phyloP scores from a whole-genome alignment of 108 stramenopile species.

The Nannochloropsis granulata region DNA sequence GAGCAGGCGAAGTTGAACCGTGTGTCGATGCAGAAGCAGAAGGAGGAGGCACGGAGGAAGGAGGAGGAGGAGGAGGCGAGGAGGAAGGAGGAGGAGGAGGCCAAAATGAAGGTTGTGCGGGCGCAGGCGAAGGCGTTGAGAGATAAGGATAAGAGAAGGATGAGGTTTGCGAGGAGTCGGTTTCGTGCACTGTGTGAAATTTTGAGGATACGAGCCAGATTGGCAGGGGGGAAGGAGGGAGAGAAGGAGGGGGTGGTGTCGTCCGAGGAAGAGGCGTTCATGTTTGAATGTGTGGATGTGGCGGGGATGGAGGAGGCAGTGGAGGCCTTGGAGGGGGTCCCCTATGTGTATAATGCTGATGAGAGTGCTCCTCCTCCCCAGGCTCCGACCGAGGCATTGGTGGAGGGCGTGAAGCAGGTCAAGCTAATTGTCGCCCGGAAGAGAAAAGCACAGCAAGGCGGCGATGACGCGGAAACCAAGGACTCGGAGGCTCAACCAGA shows the following conservation, averaged over 20 bases:
- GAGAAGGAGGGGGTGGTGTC: not conserved
- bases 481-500: no score
- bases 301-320: not conserved
- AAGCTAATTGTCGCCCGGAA: not conserved
- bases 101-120: conserved; percentile 3
- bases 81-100: conserved; percentile 5
- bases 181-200: not conserved
- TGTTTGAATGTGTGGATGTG: not conserved
- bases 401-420: not conserved
- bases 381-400: not conserved
- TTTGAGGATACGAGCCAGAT: not conserved
- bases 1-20: not conserved
- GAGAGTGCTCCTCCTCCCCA: not conserved
- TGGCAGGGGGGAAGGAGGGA: not conserved
- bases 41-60: not conserved
- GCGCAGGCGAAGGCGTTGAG: conserved; percentile 25
- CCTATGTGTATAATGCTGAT: not conserved
- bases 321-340: not conserved
- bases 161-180: not conserved
- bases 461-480: no score
- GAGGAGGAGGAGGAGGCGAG: not conserved
- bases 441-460: not conserved
- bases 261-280: not conserved
- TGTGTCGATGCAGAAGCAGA: not conserved
- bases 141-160: conserved; percentile 26